Base-by-base conservation (phyloP, 169 alveolate genomes). In the Plasmodium knowlesi region DNA sequence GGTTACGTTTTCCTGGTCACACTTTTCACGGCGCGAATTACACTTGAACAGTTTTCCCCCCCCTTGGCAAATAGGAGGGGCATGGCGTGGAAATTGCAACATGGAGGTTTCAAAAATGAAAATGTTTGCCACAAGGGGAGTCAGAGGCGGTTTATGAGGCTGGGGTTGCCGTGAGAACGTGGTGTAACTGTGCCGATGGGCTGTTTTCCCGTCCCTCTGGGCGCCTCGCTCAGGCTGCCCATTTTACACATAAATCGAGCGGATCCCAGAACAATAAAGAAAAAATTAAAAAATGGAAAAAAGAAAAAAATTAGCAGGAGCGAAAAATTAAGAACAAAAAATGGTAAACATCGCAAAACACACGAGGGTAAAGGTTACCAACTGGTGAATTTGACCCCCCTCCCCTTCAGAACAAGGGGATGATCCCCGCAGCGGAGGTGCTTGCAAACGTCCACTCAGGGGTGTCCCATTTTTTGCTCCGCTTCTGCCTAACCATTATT, bases 211-310 rank as follows among this genome's bases (percentile, higher is more conserved):
- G 32, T 14, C 39, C 19, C 3, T 5, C 32, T 5, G 34, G 74
- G 74, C 2, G 74, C 74, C 34, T 61, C 25, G 14, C 72, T 25
- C 74, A 61, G 14, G 14, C 32, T 14, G 54, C 14, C 32, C 37
- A 67, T 67, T 67, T 67, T 67, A 67, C 76, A 67, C 76, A 14
- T 50, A 67, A 67, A 8, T 67, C n/a, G 37, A 67, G 76, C 76
- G 37, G 37, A 12, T 8, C 30, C 32, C 41, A 12, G 37, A 16
- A 25, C 2, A 25, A 25, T 61, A 61, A 57, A 8, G n/a, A 1
- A 67, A 67, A 67, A 67, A 67, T 19, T 12, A 67, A 10, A 22
- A 67, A 19, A 67, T 6, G 37, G 37, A 19, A 22, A 22, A 61
- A 25, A 61, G 10, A 61, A 22, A 67, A 67, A 67, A 61, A 61